These are phyloP conservation scores for Marasmius sp. DNA, from an alignment of 1,284 basidiomycete species.

Conservation along the genomic window DNA sequence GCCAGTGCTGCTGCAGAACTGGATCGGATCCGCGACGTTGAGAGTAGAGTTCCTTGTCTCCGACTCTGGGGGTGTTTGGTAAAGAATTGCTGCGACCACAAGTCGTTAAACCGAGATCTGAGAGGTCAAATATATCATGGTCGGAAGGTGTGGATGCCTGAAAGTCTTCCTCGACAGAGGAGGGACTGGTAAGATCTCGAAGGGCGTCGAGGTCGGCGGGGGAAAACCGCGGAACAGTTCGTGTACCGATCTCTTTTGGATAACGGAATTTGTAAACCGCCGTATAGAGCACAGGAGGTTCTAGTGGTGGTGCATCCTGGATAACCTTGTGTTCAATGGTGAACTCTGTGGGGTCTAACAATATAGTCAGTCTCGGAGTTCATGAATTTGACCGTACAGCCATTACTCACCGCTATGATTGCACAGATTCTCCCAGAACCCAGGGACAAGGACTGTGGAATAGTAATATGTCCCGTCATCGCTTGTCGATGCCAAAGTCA, in stretches of 20 bases:
- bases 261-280: conserved; percentile 54
- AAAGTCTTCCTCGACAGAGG: not conserved
- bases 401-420: conserved; percentile 46
- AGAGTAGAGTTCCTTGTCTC: not conserved
- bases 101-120: not conserved
- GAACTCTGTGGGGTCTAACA: conserved; percentile 56
- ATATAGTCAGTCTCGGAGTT: conserved; percentile 1
- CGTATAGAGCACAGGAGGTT: conserved; percentile 41
- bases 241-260: conserved; percentile 10
- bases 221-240: too few relatives aligned
- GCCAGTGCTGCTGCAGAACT: not conserved
- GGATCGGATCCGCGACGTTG: not conserved
- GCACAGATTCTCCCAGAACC: conserved; percentile 58
- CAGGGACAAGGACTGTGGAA: conserved; percentile 56
- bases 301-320: conserved; percentile 26
- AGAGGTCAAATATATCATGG: not conserved
- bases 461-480: conserved; percentile 45
- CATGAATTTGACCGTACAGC: not conserved
- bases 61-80: not conserved
- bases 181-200: too few relatives aligned
- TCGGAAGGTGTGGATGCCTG: not conserved
- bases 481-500: conserved; percentile 37
- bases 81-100: not conserved
- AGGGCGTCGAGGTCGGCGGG: not conserved
- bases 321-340: conserved; percentile 57